phyloP scores from a whole-genome alignment of 768 basidiomycete genomes.

The Nidularia sp. region DNA sequence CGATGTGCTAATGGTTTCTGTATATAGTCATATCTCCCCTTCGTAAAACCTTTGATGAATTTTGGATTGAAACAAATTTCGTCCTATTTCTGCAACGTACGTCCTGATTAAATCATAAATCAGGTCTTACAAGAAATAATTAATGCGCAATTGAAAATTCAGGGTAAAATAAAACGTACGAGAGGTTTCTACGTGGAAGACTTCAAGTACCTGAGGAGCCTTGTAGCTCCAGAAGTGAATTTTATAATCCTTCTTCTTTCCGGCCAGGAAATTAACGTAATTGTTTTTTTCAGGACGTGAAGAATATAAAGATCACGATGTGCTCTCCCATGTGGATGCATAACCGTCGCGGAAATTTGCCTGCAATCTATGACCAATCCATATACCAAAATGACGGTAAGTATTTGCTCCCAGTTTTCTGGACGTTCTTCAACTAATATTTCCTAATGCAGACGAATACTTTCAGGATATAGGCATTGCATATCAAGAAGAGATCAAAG shows the following conservation, averaged over 20 bases:
- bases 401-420: slow-evolving; percentile 2
- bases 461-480: slow-evolving; percentile 44
- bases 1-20: neutral
- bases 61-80: slow-evolving; percentile 23
- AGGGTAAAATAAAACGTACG: slow-evolving; percentile 62
- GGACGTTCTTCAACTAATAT: neutral
- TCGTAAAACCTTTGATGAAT: too few species aligned
- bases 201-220: slow-evolving; percentile 54
- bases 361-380: slow-evolving; percentile 44
- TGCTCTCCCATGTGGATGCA: slow-evolving; percentile 73
- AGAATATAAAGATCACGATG: slow-evolving; percentile 66
- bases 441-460: slow-evolving; percentile 36
- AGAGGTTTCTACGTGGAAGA: slow-evolving; percentile 60
- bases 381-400: slow-evolving; percentile 60
- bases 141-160: slow-evolving; percentile 4
- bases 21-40: neutral
- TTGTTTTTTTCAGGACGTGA: slow-evolving; percentile 42
- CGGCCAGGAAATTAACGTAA: neutral
- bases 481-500: slow-evolving; percentile 44
- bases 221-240: slow-evolving; percentile 53
- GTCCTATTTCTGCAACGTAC: slow-evolving; percentile 40
- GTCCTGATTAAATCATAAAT: slow-evolving; percentile 3
- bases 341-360: slow-evolving; percentile 57
- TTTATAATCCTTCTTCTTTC: neutral
- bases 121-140: slow-evolving; percentile 6